Evolutionary conservation across 2,329 filamentous ascomycete genomes (phyloP).

Genomic region (Calonectria pseudoreteaudii): DNA sequence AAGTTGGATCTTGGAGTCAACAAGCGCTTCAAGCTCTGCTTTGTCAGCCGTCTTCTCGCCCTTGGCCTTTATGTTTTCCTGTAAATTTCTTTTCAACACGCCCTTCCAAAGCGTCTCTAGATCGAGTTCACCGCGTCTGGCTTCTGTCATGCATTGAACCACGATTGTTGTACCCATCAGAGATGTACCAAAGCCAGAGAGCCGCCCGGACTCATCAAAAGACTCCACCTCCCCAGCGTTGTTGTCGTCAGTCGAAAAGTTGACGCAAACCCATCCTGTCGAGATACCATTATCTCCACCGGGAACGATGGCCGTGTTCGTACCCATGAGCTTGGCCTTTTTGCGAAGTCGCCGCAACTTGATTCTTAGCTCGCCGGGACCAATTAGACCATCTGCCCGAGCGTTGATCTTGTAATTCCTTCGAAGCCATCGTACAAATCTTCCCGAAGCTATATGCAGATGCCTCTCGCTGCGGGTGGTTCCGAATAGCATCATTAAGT

Average conservation of each 20-base stretch:
- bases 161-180: slow-evolving; percentile 64
- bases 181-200: slow-evolving; percentile 80
- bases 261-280: slow-evolving; percentile 97
- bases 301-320: slow-evolving; percentile 72
- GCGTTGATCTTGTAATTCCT: slow-evolving; percentile 78
- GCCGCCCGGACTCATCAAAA: slow-evolving; percentile 63
- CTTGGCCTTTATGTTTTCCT: slow-evolving; percentile 45
- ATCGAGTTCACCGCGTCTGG: slow-evolving; percentile 63
- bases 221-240: slow-evolving; percentile 58
- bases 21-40: slow-evolving; percentile 44
- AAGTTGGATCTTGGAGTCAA: slow-evolving; percentile 49
- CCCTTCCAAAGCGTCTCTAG: slow-evolving; percentile 65
- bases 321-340: slow-evolving; percentile 83
- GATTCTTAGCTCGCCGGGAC: slow-evolving; percentile 90
- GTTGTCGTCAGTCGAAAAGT: slow-evolving; percentile 78
- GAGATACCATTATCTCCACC: slow-evolving; percentile 85
- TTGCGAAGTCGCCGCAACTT: slow-evolving; percentile 85
- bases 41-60: slow-evolving; percentile 40
- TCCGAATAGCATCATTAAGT: slow-evolving; percentile 91
- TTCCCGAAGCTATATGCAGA: slow-evolving; percentile 88
- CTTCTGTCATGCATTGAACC: slow-evolving; percentile 69
- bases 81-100: slow-evolving; percentile 51
- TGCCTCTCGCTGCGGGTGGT: slow-evolving; percentile 94
- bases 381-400: slow-evolving; percentile 87
- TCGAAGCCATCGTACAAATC: slow-evolving; percentile 88